Conservation (phyloP, 306 rosid species). For the Citrullus amarus region DNA sequence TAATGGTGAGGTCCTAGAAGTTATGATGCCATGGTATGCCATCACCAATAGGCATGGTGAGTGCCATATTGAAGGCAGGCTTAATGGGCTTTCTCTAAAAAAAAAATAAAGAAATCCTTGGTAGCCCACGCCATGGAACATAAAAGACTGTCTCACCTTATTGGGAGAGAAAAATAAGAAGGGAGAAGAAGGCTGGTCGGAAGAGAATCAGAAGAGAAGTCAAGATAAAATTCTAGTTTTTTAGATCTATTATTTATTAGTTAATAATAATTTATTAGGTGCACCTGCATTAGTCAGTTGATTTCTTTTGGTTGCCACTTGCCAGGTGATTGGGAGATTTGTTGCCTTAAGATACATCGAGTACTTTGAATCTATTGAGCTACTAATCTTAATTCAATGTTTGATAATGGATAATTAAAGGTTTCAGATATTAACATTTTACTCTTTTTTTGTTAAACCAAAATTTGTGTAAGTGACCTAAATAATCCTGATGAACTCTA, state of each 20-base stretch:
- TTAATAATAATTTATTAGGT: no score
- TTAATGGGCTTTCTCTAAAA: not conserved
- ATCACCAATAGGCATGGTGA: not conserved
- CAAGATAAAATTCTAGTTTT: not conserved
- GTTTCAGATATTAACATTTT: no score
- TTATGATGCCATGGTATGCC: not conserved
- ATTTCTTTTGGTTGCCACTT: not conserved
- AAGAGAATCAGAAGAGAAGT: not conserved
- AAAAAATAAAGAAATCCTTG: not conserved
- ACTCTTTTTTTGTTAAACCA: no score
- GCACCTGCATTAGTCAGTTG: not conserved
- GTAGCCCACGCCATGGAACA: not conserved
- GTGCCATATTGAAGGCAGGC: not conserved
- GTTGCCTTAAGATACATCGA: not conserved
- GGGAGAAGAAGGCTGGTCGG: not conserved
- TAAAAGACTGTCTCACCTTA: not conserved
- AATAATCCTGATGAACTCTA: no score
- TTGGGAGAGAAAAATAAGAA: not conserved
- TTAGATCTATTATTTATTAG: not conserved
- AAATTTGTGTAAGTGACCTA: no score
- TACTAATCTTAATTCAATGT: not conserved
- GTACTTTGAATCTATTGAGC: not conserved
- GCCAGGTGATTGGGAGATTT: not conserved
- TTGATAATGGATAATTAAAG: no score
- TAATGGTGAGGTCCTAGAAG: not conserved